Percentiles rank a stretch among this genome's conserved stretches.
Conservation (phyloP, 2,329 filamentous ascomycete genomes). For the Didymella arachidicola region DNA sequence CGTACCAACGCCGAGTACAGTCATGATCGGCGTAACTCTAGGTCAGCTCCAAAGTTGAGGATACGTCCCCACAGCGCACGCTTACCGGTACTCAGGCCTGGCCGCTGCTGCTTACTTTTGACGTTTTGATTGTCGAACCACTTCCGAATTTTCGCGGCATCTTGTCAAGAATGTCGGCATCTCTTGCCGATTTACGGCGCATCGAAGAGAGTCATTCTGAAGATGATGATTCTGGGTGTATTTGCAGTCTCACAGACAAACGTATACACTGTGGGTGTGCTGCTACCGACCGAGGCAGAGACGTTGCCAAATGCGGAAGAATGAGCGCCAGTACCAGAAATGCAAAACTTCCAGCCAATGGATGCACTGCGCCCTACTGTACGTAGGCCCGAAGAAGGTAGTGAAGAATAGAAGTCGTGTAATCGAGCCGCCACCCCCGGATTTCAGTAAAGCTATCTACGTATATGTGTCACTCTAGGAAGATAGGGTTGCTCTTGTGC, state of each 20-base stretch:
- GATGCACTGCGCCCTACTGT: background rate
- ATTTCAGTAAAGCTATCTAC: background rate
- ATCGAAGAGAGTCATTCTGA: background rate
- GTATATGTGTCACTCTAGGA: background rate
- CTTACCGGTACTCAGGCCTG: slow-evolving; percentile 14
- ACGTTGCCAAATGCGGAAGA: slow-evolving; percentile 19
- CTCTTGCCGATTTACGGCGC: slow-evolving; percentile 17
- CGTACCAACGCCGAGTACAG: slow-evolving; percentile 3
- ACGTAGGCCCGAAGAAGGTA: background rate
- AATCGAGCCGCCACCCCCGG: slow-evolving; percentile 14
- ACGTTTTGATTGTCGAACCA: slow-evolving; percentile 16
- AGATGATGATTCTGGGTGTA: background rate
- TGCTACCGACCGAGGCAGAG: slow-evolving; percentile 8
- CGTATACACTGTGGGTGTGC: background rate
- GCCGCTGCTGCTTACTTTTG: slow-evolving; percentile 16
- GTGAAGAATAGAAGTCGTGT: slow-evolving; percentile 1
- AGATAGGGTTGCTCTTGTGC: background rate
- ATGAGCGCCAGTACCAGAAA: slow-evolving; percentile 10
- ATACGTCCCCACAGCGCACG: slow-evolving; percentile 17
- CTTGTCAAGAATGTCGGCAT: slow-evolving; percentile 13
- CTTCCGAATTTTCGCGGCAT: slow-evolving; percentile 17
- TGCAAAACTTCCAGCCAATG: slow-evolving; percentile 8
- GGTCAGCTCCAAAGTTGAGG: slow-evolving; percentile 12
- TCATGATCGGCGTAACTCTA: slow-evolving; percentile 16
- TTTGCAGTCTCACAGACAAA: background rate